Evolutionary conservation across 2,329 filamentous ascomycete genomes (phyloP).

Genomic region (Fusarium setosum): DNA sequence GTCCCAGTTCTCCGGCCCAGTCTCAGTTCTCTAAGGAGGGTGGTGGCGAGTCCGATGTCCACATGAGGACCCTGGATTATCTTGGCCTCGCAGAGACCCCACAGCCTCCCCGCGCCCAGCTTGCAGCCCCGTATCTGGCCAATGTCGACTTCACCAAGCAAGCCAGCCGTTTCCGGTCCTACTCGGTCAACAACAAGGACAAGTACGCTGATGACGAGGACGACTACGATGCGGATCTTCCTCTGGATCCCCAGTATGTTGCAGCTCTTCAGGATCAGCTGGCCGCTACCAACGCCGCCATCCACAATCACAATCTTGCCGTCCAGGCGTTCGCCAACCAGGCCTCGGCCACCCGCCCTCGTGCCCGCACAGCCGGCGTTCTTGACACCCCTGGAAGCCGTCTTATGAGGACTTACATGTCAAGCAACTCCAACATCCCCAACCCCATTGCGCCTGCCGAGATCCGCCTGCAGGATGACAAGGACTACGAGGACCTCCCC

Average conservation of each 20-base stretch:
- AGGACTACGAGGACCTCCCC: constrained; percentile 82
- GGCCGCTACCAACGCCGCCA: constrained; percentile 74
- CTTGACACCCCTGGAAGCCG: constrained; percentile 80
- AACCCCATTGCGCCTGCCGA: constrained; percentile 82
- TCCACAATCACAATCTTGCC: constrained; percentile 91
- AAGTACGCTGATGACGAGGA: constrained; percentile 93
- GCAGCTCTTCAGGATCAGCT: constrained; percentile 71
- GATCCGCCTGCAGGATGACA: constrained; percentile 77
- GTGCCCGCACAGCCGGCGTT: constrained; percentile 91
- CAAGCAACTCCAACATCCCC: constrained; percentile 76
- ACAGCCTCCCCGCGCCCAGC: constrained; percentile 78
- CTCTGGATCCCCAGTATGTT: constrained; percentile 68
- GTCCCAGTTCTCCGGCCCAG: constrained; percentile 86
- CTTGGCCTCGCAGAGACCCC: constrained; percentile 94
- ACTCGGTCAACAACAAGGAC: constrained; percentile 98
- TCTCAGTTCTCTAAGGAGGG: constrained; percentile 90
- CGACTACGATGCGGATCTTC: constrained; percentile 70
- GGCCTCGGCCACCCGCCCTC: constrained; percentile 82
- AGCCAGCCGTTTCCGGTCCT: constrained; percentile 91
- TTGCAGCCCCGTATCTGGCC: constrained; percentile 80
- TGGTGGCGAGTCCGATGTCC: constrained; percentile 85
- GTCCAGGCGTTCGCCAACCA: constrained; percentile 93
- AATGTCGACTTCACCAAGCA: constrained; percentile 82
- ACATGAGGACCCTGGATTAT: constrained; percentile 92
- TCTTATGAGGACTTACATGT: constrained; percentile 77